Evolutionary conservation across 495 filamentous ascomycete genomes (phyloP), one percentile per base, ranked within the genome.

Genomic region (Daldinia bambusicola): DNA sequence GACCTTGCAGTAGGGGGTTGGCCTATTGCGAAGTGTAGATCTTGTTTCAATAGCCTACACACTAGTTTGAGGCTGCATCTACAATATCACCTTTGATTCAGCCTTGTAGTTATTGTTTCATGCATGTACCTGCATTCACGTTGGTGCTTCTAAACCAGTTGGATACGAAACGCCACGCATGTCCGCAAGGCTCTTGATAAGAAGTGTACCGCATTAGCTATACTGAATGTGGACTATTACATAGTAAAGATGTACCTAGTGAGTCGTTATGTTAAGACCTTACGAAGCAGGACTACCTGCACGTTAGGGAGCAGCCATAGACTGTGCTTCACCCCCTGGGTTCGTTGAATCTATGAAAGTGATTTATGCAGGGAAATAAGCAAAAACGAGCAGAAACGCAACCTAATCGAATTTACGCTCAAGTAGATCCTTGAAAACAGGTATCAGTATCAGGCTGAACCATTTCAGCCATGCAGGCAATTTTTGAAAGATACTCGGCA

Each of bases 51-150:
- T 73, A 70, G 58, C 61, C 51, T 40, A 22, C 10, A 32, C 51
- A 22, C 66, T 67, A 73, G 20, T 34, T 32, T 55, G 43, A 53
- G 16, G 38, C 62, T 55, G 30, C 70, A 59, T 69, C 34, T 55
- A 48, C 60, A 51, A 65, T 56, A 62, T 45, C 31, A 57, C 9
- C 14, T 40, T 6, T 72, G 65, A 68, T 63, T 55, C 65, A 69
- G 66, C 66, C 66, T 66, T 66, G 66, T 43, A 34, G 34, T 40
- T 69, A 36, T 61, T 66, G 61, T 66, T 66, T 63, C 51, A 63
- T 36, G 53, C 31, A 63, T 43, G 66, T 55, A n/a, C 45, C 31
- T 13, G 32, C 4, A 16, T 36, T 30, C 51, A 26, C 13, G 38
- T 36, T 40, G 40, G 6, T 43, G 37, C 31, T 38, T 37, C 10